phyloP scores from a whole-genome alignment of 2,329 filamentous ascomycete species.

The Pyricularia sp. region DNA sequence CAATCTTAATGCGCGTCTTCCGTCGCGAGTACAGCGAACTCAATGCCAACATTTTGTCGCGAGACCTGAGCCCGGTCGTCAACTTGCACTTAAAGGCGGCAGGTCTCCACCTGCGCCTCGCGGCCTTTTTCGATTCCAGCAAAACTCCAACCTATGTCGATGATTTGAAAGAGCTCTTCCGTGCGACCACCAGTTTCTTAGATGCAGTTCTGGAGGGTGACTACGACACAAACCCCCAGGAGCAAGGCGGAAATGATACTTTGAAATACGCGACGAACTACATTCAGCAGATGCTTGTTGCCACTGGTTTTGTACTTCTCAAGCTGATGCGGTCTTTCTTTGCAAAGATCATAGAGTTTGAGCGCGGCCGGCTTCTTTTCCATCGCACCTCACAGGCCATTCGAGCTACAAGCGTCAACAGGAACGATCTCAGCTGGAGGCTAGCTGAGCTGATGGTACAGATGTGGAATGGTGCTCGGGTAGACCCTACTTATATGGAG shows the following conservation, averaged over 20 bases:
- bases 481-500: conserved; percentile 38
- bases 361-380: conserved; percentile 55
- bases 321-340: conserved; percentile 72
- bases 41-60: conserved; percentile 45
- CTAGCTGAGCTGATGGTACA: conserved; percentile 77
- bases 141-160: conserved; percentile 58
- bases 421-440: conserved; percentile 68
- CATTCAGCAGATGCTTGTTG: conserved; percentile 76
- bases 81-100: conserved; percentile 60
- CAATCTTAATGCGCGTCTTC: conserved; percentile 54
- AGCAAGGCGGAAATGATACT: conserved; percentile 36
- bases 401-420: conserved; percentile 57
- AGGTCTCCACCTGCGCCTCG: conserved; percentile 60
- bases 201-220: conserved; percentile 47
- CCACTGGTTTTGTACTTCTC: conserved; percentile 62
- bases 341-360: conserved; percentile 55
- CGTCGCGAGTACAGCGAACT: conserved; percentile 52
- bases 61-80: conserved; percentile 43
- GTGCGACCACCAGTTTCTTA: conserved; percentile 56
- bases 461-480: conserved; percentile 63
- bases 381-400: conserved; percentile 58
- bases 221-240: conserved; percentile 25
- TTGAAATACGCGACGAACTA: conserved; percentile 61
- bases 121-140: conserved; percentile 70
- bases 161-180: conserved; percentile 64